Conservation (phyloP, 2,329 filamentous ascomycete species). For the Ophiocordyceps camponoti-rufipedis region DNA sequence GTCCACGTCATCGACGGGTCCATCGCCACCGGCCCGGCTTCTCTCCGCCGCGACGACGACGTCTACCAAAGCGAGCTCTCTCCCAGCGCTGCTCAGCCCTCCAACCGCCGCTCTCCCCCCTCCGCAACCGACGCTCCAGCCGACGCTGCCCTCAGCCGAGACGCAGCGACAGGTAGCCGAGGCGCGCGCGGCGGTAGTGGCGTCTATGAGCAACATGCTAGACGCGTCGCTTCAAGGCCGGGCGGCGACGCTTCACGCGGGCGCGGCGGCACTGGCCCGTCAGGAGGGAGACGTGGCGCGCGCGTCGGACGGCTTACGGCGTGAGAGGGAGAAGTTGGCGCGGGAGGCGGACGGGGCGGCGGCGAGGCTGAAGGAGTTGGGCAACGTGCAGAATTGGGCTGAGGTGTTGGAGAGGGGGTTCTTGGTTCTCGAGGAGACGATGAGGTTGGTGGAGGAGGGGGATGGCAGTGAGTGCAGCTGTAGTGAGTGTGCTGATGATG, state of each 20-base stretch:
- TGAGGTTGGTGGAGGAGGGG: slow-evolving; percentile 30
- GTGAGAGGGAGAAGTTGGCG: slow-evolving; percentile 47
- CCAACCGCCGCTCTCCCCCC: neutral
- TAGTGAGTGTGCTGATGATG: slow-evolving; percentile 14
- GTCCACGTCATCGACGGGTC: neutral
- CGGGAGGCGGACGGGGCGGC: slow-evolving; percentile 44
- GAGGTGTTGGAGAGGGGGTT: slow-evolving; percentile 60
- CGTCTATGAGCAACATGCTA: slow-evolving; percentile 49
- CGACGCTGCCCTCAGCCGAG: slow-evolving; percentile 21
- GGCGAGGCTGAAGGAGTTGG: slow-evolving; percentile 55
- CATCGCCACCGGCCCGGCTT: neutral
- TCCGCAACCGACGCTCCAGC: slow-evolving; percentile 8
- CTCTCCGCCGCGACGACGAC: neutral
- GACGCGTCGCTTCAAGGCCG: slow-evolving; percentile 51
- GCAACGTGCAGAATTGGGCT: slow-evolving; percentile 74
- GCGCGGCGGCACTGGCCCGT: slow-evolving; percentile 42
- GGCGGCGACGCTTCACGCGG: slow-evolving; percentile 50
- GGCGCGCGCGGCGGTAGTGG: slow-evolving; percentile 39
- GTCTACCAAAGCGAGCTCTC: no score
- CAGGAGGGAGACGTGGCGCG: slow-evolving; percentile 49
- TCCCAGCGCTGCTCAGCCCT: no score
- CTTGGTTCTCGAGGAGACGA: slow-evolving; percentile 43
- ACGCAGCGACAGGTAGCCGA: slow-evolving; percentile 31
- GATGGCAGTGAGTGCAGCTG: slow-evolving; percentile 14
- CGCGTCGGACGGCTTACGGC: slow-evolving; percentile 39